Conservation (phyloP, 2,329 filamentous ascomycete species). For the Cordyceps cicadae region DNA sequence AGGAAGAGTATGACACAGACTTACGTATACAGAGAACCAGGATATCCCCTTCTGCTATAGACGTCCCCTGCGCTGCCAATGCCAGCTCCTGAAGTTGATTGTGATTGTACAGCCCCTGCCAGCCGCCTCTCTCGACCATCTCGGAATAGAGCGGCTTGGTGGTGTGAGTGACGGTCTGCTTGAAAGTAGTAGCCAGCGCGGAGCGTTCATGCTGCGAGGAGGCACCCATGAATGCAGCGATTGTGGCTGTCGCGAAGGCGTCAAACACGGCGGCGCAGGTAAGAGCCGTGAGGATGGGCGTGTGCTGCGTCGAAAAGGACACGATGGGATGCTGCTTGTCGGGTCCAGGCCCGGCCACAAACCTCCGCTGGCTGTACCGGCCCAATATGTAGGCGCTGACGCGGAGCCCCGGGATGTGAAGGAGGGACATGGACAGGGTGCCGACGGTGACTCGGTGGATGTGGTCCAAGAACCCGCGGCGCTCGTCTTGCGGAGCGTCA, state of each 20-base stretch:
- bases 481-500: conserved; percentile 14
- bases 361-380: not conserved
- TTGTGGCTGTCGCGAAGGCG: conserved; percentile 13
- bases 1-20: not conserved
- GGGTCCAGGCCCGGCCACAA: not conserved
- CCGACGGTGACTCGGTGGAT: conserved; percentile 21
- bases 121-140: conserved; percentile 20
- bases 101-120: conserved; percentile 20
- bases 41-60: conserved; percentile 21
- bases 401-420: conserved; percentile 12
- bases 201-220: conserved; percentile 1
- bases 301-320: conserved; percentile 20
- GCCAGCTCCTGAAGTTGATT: conserved; percentile 20
- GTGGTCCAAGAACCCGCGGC: conserved; percentile 20
- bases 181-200: conserved; percentile 14
- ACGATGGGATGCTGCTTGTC: conserved; percentile 14
- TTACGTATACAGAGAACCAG: conserved; percentile 1
- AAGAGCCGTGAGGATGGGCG: conserved; percentile 18
- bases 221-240: not conserved
- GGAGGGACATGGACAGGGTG: conserved; percentile 19
- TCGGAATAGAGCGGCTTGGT: not conserved
- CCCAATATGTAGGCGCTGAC: not conserved
- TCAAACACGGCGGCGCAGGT: conserved; percentile 16
- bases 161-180: not conserved
- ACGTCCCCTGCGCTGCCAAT: conserved; percentile 16